Percentiles rank a stretch among this genome's conserved stretches.
phyloP scores from a whole-genome alignment of 805 yeast genomes.

The Kregervanrija pseudodelftensis region DNA sequence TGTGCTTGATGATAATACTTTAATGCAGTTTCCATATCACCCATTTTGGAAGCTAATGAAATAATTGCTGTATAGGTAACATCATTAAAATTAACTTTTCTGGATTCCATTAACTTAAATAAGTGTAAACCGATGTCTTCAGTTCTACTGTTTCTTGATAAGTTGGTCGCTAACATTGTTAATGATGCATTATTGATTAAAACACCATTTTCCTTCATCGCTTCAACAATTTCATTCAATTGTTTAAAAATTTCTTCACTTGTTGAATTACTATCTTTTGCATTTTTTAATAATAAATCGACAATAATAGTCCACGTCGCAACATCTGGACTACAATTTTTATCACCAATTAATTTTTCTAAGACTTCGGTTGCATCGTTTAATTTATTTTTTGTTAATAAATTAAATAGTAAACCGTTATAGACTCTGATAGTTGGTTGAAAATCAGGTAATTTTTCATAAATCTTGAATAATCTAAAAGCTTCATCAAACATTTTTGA shows the following conservation, averaged over 20 bases:
- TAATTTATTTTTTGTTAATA: constrained; percentile 32
- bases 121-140: constrained; percentile 45
- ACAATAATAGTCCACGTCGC: constrained; percentile 57
- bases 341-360: constrained; percentile 32
- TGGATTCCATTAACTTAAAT: constrained; percentile 33
- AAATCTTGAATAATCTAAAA: constrained; percentile 19
- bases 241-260: constrained; percentile 29
- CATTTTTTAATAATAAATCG: constrained; percentile 45
- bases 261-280: constrained; percentile 33
- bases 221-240: constrained; percentile 22
- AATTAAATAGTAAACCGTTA: constrained; percentile 42
- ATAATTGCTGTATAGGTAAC: constrained; percentile 41
- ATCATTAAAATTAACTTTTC: constrained; percentile 27
- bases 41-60: constrained; percentile 37
- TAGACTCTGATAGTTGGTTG: constrained; percentile 41
- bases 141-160: constrained; percentile 40
- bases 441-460: constrained; percentile 22
- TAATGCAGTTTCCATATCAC: constrained; percentile 36
- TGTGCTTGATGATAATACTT: constrained; percentile 32
- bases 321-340: constrained; percentile 45
- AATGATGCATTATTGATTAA: constrained; percentile 37
- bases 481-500: constrained; percentile 38
- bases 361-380: constrained; percentile 44
- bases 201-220: constrained; percentile 33
- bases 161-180: constrained; percentile 46